Conservation (phyloP, 352 stramenopile genomes). For the Vaucheria bursata region DNA sequence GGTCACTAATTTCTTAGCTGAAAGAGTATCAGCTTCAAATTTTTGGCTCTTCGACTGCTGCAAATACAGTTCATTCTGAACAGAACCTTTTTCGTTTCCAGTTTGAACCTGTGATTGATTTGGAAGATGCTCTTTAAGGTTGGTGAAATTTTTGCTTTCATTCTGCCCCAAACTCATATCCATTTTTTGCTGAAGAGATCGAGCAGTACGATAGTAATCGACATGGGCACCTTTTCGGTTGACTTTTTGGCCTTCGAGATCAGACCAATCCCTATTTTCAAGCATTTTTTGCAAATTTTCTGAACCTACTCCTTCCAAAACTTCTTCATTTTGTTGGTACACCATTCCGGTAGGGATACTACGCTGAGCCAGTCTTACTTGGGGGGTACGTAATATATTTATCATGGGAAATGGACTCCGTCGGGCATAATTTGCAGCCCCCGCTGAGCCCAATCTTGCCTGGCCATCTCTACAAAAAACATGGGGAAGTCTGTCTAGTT, state of each 20-base stretch:
- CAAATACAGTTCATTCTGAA: neutral
- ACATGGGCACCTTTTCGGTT: constrained; percentile 18
- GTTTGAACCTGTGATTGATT: neutral
- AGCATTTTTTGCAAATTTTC: constrained; percentile 52
- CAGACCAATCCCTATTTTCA: constrained; percentile 38
- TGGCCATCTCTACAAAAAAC: constrained; percentile 36
- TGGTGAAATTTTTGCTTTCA: neutral
- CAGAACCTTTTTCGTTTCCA: too few relatives aligned
- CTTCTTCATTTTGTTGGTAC: constrained; percentile 74
- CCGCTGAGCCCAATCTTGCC: constrained; percentile 42
- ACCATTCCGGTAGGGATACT: constrained; percentile 72
- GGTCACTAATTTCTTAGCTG: constrained; percentile 10
- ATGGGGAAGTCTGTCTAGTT: too few relatives aligned
- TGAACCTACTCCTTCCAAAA: constrained; percentile 56
- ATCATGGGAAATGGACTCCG: constrained; percentile 72
- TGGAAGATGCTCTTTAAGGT: neutral
- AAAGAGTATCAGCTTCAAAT: neutral
- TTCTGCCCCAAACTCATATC: neutral
- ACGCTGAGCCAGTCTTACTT: constrained; percentile 63
- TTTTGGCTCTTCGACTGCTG: neutral
- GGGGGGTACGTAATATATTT: constrained; percentile 66
- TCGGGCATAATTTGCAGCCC: constrained; percentile 65
- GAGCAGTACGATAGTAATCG: constrained; percentile 40
- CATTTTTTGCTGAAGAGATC: constrained; percentile 17
- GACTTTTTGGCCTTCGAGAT: constrained; percentile 30